Conservation (phyloP, 2,329 filamentous ascomycete genomes). For the Hypoxylon sp. region DNA sequence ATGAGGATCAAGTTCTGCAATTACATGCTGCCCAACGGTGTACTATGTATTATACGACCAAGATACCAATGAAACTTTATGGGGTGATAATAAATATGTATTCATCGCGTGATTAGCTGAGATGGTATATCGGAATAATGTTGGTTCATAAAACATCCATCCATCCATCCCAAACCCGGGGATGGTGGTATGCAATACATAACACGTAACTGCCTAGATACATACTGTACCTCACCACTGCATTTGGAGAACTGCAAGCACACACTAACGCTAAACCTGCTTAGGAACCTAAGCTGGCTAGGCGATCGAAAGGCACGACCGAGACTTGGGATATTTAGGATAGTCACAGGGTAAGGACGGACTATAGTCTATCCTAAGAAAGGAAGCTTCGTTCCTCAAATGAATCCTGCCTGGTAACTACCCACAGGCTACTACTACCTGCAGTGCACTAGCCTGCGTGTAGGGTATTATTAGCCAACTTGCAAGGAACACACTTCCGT, state of each 20-base stretch:
- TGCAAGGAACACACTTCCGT: conserved; percentile 38
- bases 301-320: conserved; percentile 7
- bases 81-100: neutral
- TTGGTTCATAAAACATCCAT: neutral
- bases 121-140: neutral
- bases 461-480: conserved; percentile 35
- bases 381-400: conserved; percentile 19
- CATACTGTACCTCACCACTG: neutral
- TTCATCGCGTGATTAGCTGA: conserved; percentile 1
- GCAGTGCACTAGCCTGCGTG: conserved; percentile 31
- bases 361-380: conserved; percentile 11
- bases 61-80: neutral
- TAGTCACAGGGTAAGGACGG: neutral
- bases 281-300: neutral
- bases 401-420: conserved; percentile 18
- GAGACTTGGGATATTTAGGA: conserved; percentile 3
- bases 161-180: neutral
- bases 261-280: conserved; percentile 7
- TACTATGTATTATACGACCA: too few species aligned
- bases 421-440: conserved; percentile 16
- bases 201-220: neutral
- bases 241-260: conserved; percentile 15
- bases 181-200: neutral
- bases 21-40: neutral
- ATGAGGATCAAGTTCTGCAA: neutral